Base-by-base conservation (phyloP, 179 eudicot genomes). In the Beta lomatogona region DNA sequence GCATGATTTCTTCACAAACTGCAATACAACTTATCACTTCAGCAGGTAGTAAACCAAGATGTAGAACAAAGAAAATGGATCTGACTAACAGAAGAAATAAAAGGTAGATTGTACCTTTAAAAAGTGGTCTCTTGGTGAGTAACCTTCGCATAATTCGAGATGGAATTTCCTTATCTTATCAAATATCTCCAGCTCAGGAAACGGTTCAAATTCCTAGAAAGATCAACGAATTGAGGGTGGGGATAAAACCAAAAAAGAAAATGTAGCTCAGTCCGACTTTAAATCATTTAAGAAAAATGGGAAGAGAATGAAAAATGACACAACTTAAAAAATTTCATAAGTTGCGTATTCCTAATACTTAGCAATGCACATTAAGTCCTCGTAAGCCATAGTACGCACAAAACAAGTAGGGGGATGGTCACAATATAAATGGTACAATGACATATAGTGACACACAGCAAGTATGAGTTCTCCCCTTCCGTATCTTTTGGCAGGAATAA, bases 121-220 rank as follows among this genome's bases (percentile, higher is more conserved):
- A 83, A 96, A 87, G 89, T 94, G 96, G 78, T 88, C 91, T 87
- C 88, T 87, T 67, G 93, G 88, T 55, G 96, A 94, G 89, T 92
- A 92, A 52, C 83, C 88, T 80, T 82, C 86, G 82, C 92, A 91
- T 76, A 96, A 78, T 65, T 93, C 87, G 78, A 79, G 83, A 69
- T 96, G 98, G 82, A 94, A 94, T 78, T 58, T 83, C 82, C 93
- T 85, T 75, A 94, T 77, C 41, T 84, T 80, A 85, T 91, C 92
- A 89, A 96, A 91, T 57, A 81, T 76, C 71, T 86, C 92, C 25
- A 84, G 53, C 75, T 91, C 92, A 31, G 99, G 98, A 82, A 96
- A 96, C 10, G 98, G 94, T 79, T 94, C 96, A 80, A 96, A 82
- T 86, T 92, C 98, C 99, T 95, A 74, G 67, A 60, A 76, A 78